Conservation (phyloP, 2,329 filamentous ascomycete species). For the Biscogniauxia sp. region DNA sequence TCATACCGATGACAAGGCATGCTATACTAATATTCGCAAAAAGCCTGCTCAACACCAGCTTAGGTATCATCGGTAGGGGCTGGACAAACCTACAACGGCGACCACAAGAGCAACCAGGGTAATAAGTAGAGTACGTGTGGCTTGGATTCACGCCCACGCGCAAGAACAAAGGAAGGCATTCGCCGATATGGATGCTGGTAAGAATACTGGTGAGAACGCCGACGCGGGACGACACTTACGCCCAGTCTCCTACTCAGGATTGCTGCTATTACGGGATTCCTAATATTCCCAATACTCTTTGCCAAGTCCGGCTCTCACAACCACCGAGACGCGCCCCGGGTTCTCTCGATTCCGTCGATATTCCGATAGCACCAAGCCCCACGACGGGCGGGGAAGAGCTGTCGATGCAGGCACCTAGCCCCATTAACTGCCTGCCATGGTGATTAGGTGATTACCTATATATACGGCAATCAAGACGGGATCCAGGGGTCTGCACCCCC, state of each 20-base stretch:
- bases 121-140: background rate
- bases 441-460: background rate
- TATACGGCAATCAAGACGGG: background rate
- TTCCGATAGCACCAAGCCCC: background rate
- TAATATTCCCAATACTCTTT: background rate
- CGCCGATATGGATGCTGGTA: background rate
- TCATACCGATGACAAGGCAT: background rate
- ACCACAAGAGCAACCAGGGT: background rate
- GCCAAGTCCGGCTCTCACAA: background rate
- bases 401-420: background rate
- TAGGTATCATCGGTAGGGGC: background rate
- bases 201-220: background rate
- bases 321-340: background rate
- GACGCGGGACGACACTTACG: background rate
- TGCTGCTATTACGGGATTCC: background rate
- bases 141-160: background rate
- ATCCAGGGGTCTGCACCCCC: background rate
- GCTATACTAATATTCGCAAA: background rate
- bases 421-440: background rate
- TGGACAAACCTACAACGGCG: background rate
- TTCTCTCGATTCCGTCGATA: background rate
- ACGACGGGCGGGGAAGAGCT: background rate
- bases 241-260: background rate
- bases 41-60: background rate
- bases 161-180: background rate